Base-by-base conservation (phyloP, 352 stramenopile genomes). In the Phytophthora rubi region DNA sequence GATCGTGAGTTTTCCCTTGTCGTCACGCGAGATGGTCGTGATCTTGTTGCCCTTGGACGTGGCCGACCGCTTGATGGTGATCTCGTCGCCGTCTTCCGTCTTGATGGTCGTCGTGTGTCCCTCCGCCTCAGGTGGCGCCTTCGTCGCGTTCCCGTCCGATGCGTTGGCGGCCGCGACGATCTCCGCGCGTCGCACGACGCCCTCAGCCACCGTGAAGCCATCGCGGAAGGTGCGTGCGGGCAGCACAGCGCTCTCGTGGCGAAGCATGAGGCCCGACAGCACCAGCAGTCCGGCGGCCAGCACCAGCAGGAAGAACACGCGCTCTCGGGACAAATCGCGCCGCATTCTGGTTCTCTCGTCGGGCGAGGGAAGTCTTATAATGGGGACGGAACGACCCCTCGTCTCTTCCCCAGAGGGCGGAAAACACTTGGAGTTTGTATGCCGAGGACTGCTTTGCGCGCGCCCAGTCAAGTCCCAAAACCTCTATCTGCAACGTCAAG, bases 1-100 rank as follows among this genome's bases (percentile, higher is more conserved):
- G 56, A 93, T 93, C 59, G 82, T 93, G 65, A 93, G 88, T 60
- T 88, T 90, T 47, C 85, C 85, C 62, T 86, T 82, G 23, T 93
- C 83, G 54, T 93, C 77, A 2, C 80, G 72, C 33, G 82, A 91
- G 45, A 93, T 93, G 30, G 73, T 89, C 18, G 83, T 93, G 68
- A 90, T 77, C 59, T 89, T 88, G 59, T 88, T 88, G 48, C 71
- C 68, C 61, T 90, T 89, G 32, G 79, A 86, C 30, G 70, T 88
- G 13, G 70, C 70, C 1, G 64, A 73, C 26, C 82, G 81, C 59
- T 90, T 90, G 71, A 93, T 93, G 37, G 85, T 93, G 76, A 93
- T 91, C 73, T 91, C 85, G 64, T 93, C 83, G 47, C 85, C 85
- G 48, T 88, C 83, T 62, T 90, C 76, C 23, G 83, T 91, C 71